Evolutionary conservation across 1,284 basidiomycete genomes (phyloP).

Genomic region (Taiwanofungus camphoratus): DNA sequence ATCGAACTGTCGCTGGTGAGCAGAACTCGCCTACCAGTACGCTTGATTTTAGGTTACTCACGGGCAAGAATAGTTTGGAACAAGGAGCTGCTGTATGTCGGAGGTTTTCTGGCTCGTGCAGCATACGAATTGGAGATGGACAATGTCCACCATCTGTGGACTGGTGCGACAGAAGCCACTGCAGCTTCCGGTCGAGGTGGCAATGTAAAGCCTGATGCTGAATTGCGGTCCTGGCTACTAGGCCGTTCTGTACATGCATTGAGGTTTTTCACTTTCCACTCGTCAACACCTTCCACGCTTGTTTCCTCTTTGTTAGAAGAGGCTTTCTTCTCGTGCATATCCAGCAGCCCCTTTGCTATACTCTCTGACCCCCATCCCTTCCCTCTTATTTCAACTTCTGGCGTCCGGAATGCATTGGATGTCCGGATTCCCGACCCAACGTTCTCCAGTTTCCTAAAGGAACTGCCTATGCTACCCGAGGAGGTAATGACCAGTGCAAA

Average conservation of each 20-base stretch:
- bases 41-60: too few relatives aligned
- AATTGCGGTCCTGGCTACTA: conserved; percentile 48
- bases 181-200: conserved; percentile 9
- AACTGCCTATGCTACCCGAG: conserved; percentile 73
- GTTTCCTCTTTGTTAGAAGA: conserved; percentile 79
- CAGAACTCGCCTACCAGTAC: conserved; percentile 1
- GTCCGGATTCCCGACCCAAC: conserved; percentile 77
- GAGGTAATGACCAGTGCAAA: conserved; percentile 61
- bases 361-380: conserved; percentile 39
- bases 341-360: conserved; percentile 17
- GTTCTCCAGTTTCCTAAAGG: conserved; percentile 76
- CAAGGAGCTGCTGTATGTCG: conserved; percentile 79
- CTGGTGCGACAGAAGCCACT: conserved; percentile 34
- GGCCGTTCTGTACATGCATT: conserved; percentile 76
- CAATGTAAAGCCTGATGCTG: conserved; percentile 28
- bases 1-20: conserved; percentile 70
- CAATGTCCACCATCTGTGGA: conserved; percentile 52
- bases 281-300: conserved; percentile 82
- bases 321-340: conserved; percentile 73
- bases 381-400: conserved; percentile 77
- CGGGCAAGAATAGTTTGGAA: conserved; percentile 75
- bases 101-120: conserved; percentile 75
- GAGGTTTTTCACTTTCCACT: conserved; percentile 84
- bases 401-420: conserved; percentile 65
- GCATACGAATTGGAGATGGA: conserved; percentile 86